Conservation (phyloP, 176 grass and related monocot genomes). For the Rhipidocladum racemiflorum region DNA sequence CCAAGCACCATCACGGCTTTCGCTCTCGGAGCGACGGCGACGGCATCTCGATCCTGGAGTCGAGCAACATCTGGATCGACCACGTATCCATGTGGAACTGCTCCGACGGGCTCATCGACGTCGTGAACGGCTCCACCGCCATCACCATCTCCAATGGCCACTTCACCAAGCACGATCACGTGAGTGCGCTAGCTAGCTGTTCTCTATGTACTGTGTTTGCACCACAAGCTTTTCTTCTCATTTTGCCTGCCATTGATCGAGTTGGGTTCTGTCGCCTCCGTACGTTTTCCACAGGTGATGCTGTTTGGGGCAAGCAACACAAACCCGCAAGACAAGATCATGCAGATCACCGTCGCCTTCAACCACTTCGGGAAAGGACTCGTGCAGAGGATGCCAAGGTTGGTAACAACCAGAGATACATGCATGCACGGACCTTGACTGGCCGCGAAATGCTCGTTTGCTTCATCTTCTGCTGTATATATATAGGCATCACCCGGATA, state of each 20-base stretch:
- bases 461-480: too few relatives aligned
- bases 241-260: not conserved
- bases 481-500: too few relatives aligned
- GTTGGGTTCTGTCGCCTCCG: not conserved
- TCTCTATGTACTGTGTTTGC: too few relatives aligned
- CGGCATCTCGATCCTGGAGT: constrained; percentile 46
- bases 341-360: constrained; percentile 84
- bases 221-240: not conserved
- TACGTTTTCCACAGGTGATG: constrained; percentile 41
- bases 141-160: constrained; percentile 83
- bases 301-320: constrained; percentile 76
- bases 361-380: constrained; percentile 88
- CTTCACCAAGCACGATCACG: constrained; percentile 73
- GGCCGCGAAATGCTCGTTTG: too few relatives aligned
- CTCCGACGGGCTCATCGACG: constrained; percentile 76
- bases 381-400: constrained; percentile 80
- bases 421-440: too few relatives aligned
- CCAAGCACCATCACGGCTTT: constrained; percentile 28
- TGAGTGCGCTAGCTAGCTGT: not conserved
- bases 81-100: constrained; percentile 67
- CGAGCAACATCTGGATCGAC: constrained; percentile 73
- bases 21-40: constrained; percentile 64
- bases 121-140: constrained; percentile 57
- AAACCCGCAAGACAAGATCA: constrained; percentile 35
- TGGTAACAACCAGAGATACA: not conserved